phyloP scores from a whole-genome alignment of 805 yeast species.

The Geotrichum ghanense region DNA sequence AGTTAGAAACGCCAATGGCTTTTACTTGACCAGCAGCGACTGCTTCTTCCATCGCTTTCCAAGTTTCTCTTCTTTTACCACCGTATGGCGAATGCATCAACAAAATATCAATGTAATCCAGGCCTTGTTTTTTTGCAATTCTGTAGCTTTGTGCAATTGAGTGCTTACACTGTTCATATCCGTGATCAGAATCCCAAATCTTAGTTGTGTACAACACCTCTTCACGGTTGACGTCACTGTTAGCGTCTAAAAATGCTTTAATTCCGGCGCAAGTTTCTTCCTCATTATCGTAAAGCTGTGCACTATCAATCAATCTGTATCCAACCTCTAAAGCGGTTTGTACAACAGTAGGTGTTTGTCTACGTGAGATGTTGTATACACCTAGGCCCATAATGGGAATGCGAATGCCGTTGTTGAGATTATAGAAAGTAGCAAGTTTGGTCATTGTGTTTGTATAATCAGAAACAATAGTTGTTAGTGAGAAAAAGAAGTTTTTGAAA shows the following conservation, averaged over 20 bases:
- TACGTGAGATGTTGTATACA: slow-evolving; percentile 5
- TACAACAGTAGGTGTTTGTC: slow-evolving; percentile 1
- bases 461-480: too few species aligned
- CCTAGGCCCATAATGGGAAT: slow-evolving; percentile 13
- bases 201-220: slow-evolving; percentile 50
- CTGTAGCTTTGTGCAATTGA: slow-evolving; percentile 55
- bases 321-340: slow-evolving; percentile 49
- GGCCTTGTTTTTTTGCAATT: slow-evolving; percentile 38
- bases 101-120: slow-evolving; percentile 52
- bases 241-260: slow-evolving; percentile 35
- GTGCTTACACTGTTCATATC: slow-evolving; percentile 19
- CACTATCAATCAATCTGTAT: slow-evolving; percentile 66
- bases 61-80: slow-evolving; percentile 34
- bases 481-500: too few species aligned
- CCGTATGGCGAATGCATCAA: slow-evolving; percentile 46
- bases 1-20: slow-evolving; percentile 55
- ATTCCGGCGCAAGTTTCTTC: slow-evolving; percentile 46
- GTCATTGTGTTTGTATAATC: too few species aligned
- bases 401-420: slow-evolving; percentile 2
- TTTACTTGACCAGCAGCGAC: slow-evolving; percentile 39
- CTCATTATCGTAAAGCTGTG: slow-evolving; percentile 55
- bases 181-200: slow-evolving; percentile 57
- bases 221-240: slow-evolving; percentile 35
- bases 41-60: slow-evolving; percentile 45
- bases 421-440: too few species aligned